These are phyloP conservation scores for Metarhizium guizhouense DNA, from an alignment of 2,329 filamentous ascomycete genomes.

Conservation along the genomic window DNA sequence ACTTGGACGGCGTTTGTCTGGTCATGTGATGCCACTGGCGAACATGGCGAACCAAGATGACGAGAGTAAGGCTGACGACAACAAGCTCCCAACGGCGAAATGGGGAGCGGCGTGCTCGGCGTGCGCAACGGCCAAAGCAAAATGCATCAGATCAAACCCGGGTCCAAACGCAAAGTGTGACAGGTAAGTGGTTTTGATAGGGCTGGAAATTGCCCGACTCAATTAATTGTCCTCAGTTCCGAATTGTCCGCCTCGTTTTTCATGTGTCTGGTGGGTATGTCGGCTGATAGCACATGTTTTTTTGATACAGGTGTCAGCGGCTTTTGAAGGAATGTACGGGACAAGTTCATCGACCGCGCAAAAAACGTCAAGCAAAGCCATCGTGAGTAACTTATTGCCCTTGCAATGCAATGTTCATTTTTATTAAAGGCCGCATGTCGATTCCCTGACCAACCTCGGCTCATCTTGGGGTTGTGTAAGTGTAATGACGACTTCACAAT, in stretches of 20 bases:
- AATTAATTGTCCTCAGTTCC: neutral
- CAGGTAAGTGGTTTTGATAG: conserved; percentile 20
- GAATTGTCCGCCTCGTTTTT: neutral
- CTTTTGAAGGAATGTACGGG: conserved; percentile 37
- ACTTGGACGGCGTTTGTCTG: neutral
- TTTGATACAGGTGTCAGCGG: conserved; percentile 32
- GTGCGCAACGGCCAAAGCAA: conserved; percentile 40
- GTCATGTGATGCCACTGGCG: conserved; percentile 5
- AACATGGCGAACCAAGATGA: conserved; percentile 3
- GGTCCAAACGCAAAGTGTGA: conserved; percentile 33
- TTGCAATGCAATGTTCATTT: neutral
- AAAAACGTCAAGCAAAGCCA: conserved; percentile 40
- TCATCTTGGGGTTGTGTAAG: neutral
- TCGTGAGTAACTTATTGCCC: conserved; percentile 32
- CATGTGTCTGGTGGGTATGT: neutral
- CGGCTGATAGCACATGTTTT: conserved; percentile 1
- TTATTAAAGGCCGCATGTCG: neutral
- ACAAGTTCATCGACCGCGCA: conserved; percentile 39
- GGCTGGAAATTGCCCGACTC: neutral
- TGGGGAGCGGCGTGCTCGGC: conserved; percentile 41
- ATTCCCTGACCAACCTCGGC: neutral
- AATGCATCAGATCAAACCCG: conserved; percentile 35
- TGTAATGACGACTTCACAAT: neutral
- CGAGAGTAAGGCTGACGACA: conserved; percentile 10
- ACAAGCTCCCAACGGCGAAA: conserved; percentile 29